Evolutionary conservation across 495 filamentous ascomycete genomes (phyloP), one percentile per base, ranked within the genome.

Genomic region (Cercophora scortea): DNA sequence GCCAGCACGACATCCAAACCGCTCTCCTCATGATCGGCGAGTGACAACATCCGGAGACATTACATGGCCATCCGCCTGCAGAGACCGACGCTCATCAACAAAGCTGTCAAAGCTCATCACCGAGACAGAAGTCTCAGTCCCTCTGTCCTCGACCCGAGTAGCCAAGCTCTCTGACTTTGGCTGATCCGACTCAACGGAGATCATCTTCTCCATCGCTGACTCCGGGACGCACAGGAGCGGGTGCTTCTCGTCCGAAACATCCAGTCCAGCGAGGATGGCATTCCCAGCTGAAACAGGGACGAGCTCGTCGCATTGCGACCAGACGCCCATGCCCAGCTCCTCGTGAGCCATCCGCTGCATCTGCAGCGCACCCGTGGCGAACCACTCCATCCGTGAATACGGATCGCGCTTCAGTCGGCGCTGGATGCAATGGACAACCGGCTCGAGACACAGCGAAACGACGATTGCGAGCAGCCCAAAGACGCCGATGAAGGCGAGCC

Each of bases 291-390:
- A 19, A 6, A 45, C 42, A 7, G 42, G 42, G 17, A 45, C 12
- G 19, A 25, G 7, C 18, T 45, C 17, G 16, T 45, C 42, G 16
- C 15, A 45, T 15, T 17, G 42, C 5, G 42, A 45, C 54, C 54
- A 56, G 0, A n/a, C 25, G 7, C 53, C 53, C 32, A 45, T 32
- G 8, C 51, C 55, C 6, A 41, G 33, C 32, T 38, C 46, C 42
- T 59, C 56, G 33, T 56, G 53, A 2, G 45, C 54, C 32, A 62
- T 42, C 2, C 60, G 53, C 41, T 62, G 60, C 32, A 56, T 39
- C 41, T 62, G 56, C 42, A 62, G 44, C 6, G 45, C 49, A 1
- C 45, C 53, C 15, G 50, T 56, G 16, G 53, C 33, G 8, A n/a
- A 32, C 57, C 60, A 62, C 43, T 62, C 57, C 32, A 60, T 38